A percentile compares a stretch with the other conserved stretches of the same genome.
Evolutionary conservation across 441 rosid species (phyloP).

Genomic region (Pelargonium citronellum): DNA sequence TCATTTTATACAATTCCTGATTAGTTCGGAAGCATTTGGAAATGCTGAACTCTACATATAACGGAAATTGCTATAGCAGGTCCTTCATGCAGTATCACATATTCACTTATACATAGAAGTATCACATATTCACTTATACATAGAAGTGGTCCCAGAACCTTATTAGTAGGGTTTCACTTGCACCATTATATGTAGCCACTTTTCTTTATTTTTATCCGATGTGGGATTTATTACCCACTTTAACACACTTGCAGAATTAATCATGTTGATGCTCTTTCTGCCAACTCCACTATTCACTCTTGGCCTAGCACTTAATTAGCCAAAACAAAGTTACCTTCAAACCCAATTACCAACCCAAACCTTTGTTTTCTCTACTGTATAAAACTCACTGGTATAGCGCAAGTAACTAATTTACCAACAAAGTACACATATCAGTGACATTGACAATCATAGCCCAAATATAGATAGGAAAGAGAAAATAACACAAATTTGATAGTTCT

Average conservation of each 20-base stretch:
- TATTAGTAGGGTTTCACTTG: too few relatives aligned
- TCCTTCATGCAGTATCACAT: too few relatives aligned
- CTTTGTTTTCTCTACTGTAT: background rate
- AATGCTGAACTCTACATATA: too few relatives aligned
- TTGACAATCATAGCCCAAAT: background rate
- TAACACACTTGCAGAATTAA: background rate
- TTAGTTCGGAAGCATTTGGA: too few relatives aligned
- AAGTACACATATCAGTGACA: background rate
- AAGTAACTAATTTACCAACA: background rate
- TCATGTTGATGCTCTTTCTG: background rate
- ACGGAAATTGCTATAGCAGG: too few relatives aligned
- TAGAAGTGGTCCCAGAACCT: too few relatives aligned
- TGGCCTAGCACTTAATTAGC: background rate
- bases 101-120: too few relatives aligned
- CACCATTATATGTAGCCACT: too few relatives aligned
- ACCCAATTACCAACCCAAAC: background rate
- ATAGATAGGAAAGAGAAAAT: background rate
- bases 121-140: too few relatives aligned
- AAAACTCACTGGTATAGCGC: background rate
- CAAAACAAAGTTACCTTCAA: background rate
- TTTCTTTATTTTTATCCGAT: too few relatives aligned
- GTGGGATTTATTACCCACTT: too few relatives aligned
- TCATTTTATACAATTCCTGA: too few relatives aligned
- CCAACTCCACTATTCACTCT: background rate
- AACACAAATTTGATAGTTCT: background rate